Percentiles rank a stretch among this genome's conserved stretches.
phyloP scores from a whole-genome alignment of 768 basidiomycete genomes.

The Porphyrellus cyaneotinctus region DNA sequence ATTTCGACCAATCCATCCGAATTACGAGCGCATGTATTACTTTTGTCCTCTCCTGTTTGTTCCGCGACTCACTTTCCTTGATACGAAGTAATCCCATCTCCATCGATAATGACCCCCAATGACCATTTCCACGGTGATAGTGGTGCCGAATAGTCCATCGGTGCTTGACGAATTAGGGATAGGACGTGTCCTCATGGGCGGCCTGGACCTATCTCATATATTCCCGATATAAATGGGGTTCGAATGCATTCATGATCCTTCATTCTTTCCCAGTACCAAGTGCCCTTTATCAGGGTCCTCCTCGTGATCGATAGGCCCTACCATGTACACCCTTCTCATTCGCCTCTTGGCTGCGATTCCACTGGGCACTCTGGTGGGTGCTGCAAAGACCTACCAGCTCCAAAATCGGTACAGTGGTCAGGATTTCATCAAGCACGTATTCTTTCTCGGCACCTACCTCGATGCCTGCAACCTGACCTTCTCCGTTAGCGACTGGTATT shows the following conservation, averaged over 20 bases:
- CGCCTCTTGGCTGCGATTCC: slow-evolving; percentile 25
- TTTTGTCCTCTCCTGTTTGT: neutral
- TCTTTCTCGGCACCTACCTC: neutral
- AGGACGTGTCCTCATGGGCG: neutral
- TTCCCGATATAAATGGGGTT: slow-evolving; percentile 3
- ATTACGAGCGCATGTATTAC: neutral
- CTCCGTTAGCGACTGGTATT: slow-evolving; percentile 54
- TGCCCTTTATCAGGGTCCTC: neutral
- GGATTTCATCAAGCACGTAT: slow-evolving; percentile 52
- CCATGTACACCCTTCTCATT: slow-evolving; percentile 25
- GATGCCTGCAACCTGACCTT: neutral
- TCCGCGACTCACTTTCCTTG: neutral
- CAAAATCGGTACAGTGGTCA: slow-evolving; percentile 39
- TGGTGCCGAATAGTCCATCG: neutral
- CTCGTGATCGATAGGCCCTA: neutral
- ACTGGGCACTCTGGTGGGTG: slow-evolving; percentile 30
- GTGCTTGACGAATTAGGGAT: neutral
- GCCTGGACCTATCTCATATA: neutral
- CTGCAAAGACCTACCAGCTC: slow-evolving; percentile 31
- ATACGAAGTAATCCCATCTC: neutral
- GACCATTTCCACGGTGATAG: neutral
- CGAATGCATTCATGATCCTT: neutral
- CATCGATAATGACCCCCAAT: neutral
- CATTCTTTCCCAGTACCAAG: neutral
- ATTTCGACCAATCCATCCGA: neutral